phyloP scores from a whole-genome alignment of 805 yeast genomes.

The Wickerhamomyces hampshirensis region DNA sequence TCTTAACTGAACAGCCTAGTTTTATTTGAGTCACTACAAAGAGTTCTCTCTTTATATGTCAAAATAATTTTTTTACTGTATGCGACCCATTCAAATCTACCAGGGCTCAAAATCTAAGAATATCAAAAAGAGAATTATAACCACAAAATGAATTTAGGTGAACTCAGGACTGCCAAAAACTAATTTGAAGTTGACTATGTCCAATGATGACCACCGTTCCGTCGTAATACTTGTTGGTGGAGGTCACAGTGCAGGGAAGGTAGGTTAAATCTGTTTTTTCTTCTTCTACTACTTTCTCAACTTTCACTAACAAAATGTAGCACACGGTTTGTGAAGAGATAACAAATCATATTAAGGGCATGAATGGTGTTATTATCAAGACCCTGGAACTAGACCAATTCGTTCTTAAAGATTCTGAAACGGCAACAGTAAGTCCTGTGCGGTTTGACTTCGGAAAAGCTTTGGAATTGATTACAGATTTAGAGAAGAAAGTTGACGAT shows the following conservation, averaged over 20 bases:
- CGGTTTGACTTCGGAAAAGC: constrained; percentile 29
- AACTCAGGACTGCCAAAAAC: too few relatives aligned
- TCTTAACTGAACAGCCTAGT: too few relatives aligned
- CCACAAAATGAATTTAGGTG: too few relatives aligned
- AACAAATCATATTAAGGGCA: constrained; percentile 24
- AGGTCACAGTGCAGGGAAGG: constrained; percentile 57
- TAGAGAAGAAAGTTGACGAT: constrained; percentile 7
- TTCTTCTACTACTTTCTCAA: background rate
- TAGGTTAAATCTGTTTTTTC: constrained; percentile 8
- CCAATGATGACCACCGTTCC: too few relatives aligned
- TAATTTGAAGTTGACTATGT: too few relatives aligned
- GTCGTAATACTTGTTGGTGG: constrained; percentile 51
- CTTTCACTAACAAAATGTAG: constrained; percentile 6
- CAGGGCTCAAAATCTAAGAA: too few relatives aligned
- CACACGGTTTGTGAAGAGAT: constrained; percentile 33
- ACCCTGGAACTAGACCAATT: constrained; percentile 42
- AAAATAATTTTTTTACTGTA: background rate
- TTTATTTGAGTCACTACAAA: too few relatives aligned
- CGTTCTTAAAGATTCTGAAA: constrained; percentile 16
- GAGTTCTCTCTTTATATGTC: too few relatives aligned
- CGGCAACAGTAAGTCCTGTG: constrained; percentile 6
- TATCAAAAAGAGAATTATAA: too few relatives aligned
- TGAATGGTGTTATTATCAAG: constrained; percentile 23
- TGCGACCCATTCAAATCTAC: too few relatives aligned
- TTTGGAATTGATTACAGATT: constrained; percentile 9